Conservation (phyloP, 805 yeast species). For the Sungouiella blattae region DNA sequence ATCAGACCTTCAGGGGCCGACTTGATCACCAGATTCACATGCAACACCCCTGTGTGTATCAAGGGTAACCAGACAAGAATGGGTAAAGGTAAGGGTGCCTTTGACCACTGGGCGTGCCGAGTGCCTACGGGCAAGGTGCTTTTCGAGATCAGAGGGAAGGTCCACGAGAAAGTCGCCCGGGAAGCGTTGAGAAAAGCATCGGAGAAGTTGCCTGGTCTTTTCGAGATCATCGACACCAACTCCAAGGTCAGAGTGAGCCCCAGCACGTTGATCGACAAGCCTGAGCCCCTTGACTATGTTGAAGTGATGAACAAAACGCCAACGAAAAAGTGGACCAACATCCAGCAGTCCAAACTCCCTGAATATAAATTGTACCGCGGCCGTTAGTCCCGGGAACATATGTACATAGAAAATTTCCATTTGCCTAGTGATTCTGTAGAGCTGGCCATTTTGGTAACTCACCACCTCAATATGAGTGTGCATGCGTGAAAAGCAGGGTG, state of each 20-base stretch:
- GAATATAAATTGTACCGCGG: slow-evolving; percentile 60
- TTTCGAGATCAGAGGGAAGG: slow-evolving; percentile 75
- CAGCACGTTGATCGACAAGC: slow-evolving; percentile 47
- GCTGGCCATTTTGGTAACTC: too few species aligned
- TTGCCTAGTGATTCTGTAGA: too few species aligned
- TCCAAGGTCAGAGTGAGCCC: slow-evolving; percentile 72
- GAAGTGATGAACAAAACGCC: slow-evolving; percentile 58
- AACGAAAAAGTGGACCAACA: slow-evolving; percentile 57
- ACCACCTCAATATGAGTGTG: too few species aligned
- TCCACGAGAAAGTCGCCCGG: slow-evolving; percentile 86
- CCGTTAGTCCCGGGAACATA: too few species aligned
- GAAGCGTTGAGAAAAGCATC: slow-evolving; percentile 90
- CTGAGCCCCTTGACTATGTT: slow-evolving; percentile 49
- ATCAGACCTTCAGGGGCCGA: slow-evolving; percentile 76
- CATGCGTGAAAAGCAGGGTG: too few species aligned
- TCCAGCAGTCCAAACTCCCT: slow-evolving; percentile 47
- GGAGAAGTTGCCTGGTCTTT: slow-evolving; percentile 86
- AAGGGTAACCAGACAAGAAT: slow-evolving; percentile 99
- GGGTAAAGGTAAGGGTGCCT: slow-evolving; percentile 99
- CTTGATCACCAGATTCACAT: slow-evolving; percentile 74
- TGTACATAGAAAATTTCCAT: too few species aligned
- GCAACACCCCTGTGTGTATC: slow-evolving; percentile 86
- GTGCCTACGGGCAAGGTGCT: slow-evolving; percentile 93
- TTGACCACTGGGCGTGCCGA: slow-evolving; percentile 95
- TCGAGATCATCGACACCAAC: slow-evolving; percentile 71